Evolutionary conservation across 2,329 filamentous ascomycete species (phyloP).

Genomic region (Diaporthe vexans): DNA sequence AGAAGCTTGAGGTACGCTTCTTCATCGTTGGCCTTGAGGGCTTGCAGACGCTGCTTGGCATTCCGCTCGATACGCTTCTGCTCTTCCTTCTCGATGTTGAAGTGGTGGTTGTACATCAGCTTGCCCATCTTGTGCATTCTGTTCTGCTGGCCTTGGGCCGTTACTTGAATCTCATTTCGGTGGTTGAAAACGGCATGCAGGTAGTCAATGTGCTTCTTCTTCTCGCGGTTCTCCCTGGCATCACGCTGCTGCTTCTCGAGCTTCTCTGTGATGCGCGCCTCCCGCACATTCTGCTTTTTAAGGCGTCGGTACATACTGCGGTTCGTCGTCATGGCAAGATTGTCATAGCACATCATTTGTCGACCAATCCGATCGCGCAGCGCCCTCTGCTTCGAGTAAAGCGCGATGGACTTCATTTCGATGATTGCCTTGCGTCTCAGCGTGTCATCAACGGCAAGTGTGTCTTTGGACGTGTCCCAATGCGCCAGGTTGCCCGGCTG

Average conservation of each 20-base stretch:
- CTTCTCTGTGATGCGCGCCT: slow-evolving; percentile 98
- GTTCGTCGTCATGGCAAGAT: slow-evolving; percentile 97
- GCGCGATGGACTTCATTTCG: slow-evolving; percentile 90
- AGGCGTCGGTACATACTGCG: slow-evolving; percentile 89
- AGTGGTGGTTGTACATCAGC: slow-evolving; percentile 90
- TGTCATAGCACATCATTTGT: slow-evolving; percentile 96
- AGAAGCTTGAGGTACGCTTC: slow-evolving; percentile 98
- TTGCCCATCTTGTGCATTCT: slow-evolving; percentile 90
- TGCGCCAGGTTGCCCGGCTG: slow-evolving; percentile 88
- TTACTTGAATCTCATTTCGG: slow-evolving; percentile 80
- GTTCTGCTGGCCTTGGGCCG: slow-evolving; percentile 75
- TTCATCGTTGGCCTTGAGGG: slow-evolving; percentile 98
- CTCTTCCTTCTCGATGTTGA: slow-evolving; percentile 98
- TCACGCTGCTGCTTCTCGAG: slow-evolving; percentile 99
- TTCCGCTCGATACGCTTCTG: slow-evolving; percentile 98
- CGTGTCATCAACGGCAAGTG: slow-evolving; percentile 79
- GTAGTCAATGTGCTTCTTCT: slow-evolving; percentile 97
- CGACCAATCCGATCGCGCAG: slow-evolving; percentile 89
- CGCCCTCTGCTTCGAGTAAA: slow-evolving; percentile 90
- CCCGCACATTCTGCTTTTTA: slow-evolving; percentile 97
- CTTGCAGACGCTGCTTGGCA: slow-evolving; percentile 99
- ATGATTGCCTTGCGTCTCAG: slow-evolving; percentile 92
- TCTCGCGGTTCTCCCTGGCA: slow-evolving; percentile 94
- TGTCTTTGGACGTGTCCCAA: slow-evolving; percentile 83
- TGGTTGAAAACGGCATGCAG: slow-evolving; percentile 89